Evolutionary conservation across 2,329 filamentous ascomycete species (phyloP).

Genomic region (Fusarium sp.): DNA sequence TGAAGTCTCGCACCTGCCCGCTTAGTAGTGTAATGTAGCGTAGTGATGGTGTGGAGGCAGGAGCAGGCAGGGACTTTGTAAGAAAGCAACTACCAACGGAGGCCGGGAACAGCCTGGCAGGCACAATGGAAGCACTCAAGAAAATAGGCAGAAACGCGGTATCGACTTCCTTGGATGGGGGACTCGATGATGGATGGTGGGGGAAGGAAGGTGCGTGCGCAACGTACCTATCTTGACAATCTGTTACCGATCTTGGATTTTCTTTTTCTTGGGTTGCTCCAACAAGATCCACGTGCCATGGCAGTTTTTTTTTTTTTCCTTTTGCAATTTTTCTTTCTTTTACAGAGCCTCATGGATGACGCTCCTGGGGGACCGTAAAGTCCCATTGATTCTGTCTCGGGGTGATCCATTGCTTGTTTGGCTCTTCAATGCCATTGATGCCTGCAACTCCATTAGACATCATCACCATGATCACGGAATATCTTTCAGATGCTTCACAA

Average conservation of each 20-base stretch:
- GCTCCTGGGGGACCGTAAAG: not conserved
- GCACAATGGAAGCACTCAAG: conserved; percentile 3
- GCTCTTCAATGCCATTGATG: conserved; percentile 7
- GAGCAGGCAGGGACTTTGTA: not conserved
- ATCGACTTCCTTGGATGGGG: not conserved
- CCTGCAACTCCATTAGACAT: conserved; percentile 29
- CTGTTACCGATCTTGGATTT: conserved; percentile 39
- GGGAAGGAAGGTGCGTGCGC: conserved; percentile 30
- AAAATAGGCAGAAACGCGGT: not conserved
- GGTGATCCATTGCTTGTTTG: conserved; percentile 2
- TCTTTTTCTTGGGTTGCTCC: conserved; percentile 35
- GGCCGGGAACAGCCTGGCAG: not conserved
- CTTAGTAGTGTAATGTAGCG: not conserved
- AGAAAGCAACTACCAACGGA: not conserved
- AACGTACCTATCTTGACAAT: conserved; percentile 41
- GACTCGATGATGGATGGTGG: conserved; percentile 33
- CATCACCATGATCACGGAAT: conserved; percentile 24
- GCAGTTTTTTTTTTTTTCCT: not conserved
- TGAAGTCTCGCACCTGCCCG: conserved; percentile 23
- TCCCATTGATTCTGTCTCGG: conserved; percentile 1
- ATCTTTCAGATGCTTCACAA: conserved; percentile 22
- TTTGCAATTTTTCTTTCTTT: conserved; percentile 3
- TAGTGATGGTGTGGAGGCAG: conserved; percentile 24
- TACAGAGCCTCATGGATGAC: conserved; percentile 33
- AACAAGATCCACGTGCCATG: conserved; percentile 29